Evolutionary conservation across 495 filamentous ascomycete genomes (phyloP).

Genomic region (Hyphodiscus hymeniophilus): DNA sequence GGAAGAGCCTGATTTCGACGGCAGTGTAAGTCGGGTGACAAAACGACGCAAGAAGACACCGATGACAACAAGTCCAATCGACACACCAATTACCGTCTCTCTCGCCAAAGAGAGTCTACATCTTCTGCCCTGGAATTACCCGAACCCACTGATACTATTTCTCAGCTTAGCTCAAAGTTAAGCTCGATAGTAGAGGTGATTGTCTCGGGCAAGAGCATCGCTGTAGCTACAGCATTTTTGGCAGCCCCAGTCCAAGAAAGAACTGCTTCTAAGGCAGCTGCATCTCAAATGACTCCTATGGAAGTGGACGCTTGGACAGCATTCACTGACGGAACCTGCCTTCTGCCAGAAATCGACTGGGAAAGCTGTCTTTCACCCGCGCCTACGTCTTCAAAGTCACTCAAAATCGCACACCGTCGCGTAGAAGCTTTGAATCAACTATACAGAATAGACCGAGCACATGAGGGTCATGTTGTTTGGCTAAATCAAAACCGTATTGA

Average conservation of each 20-base stretch:
- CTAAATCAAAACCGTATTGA: background rate
- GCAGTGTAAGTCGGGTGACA: background rate
- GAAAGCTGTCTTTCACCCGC: background rate
- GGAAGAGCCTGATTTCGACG: background rate
- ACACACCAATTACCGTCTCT: background rate
- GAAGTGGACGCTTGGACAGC: background rate
- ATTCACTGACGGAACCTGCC: slow-evolving; percentile 1
- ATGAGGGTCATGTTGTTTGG: slow-evolving; percentile 3
- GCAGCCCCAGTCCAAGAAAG: slow-evolving; percentile 4
- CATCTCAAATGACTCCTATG: slow-evolving; percentile 1
- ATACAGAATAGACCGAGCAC: slow-evolving; percentile 3
- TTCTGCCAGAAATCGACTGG: slow-evolving; percentile 3
- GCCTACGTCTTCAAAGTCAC: slow-evolving; percentile 1
- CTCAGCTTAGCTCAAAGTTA: slow-evolving; percentile 1
- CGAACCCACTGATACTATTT: slow-evolving; percentile 1
- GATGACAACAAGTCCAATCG: background rate
- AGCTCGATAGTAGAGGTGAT: slow-evolving; percentile 1
- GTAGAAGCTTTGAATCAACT: slow-evolving; percentile 6
- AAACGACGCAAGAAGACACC: slow-evolving; percentile 5
- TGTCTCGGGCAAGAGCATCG: slow-evolving; percentile 1
- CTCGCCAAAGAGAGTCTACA: background rate
- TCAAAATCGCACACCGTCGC: slow-evolving; percentile 2
- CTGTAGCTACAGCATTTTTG: slow-evolving; percentile 5
- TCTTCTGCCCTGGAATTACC: slow-evolving; percentile 3
- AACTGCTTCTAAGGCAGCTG: background rate